phyloP scores from a whole-genome alignment of 352 stramenopile genomes.

The Globisporangium carolinianum region DNA sequence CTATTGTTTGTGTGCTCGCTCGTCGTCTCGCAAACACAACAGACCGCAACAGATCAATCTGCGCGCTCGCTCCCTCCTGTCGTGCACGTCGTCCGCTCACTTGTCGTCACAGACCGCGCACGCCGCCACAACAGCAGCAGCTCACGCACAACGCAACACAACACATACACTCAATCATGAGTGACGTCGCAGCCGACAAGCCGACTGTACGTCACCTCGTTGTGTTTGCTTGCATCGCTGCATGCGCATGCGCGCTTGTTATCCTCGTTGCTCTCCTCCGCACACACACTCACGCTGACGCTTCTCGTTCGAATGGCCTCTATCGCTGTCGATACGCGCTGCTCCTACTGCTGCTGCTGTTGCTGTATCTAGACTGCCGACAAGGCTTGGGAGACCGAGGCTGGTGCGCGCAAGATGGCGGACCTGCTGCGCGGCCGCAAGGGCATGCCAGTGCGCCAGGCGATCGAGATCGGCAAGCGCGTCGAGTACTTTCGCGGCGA shows the following conservation, averaged over 20 bases:
- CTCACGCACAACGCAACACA: neutral
- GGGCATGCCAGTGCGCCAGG: slow-evolving; percentile 83
- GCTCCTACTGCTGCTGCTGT: neutral
- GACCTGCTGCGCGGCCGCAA: slow-evolving; percentile 79
- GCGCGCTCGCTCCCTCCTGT: no score
- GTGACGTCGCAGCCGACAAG: neutral
- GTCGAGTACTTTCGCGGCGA: slow-evolving; percentile 90
- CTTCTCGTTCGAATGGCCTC: neutral
- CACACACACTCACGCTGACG: neutral
- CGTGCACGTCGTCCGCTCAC: no score
- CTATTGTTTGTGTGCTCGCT: no score
- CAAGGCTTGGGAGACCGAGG: slow-evolving; percentile 68
- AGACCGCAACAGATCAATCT: no score
- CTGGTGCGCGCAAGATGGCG: slow-evolving; percentile 73
- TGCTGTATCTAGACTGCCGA: slow-evolving; percentile 12
- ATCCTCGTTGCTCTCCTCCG: neutral
- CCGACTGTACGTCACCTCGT: neutral
- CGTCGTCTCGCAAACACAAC: no score
- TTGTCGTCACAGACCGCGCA: no score
- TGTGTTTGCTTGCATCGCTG: neutral
- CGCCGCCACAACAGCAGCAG: no score
- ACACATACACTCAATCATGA: neutral
- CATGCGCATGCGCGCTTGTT: neutral
- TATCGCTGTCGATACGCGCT: no score
- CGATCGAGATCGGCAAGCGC: slow-evolving; percentile 87